Evolutionary conservation across 148 eudicot species (phyloP), one percentile per base, ranked within the genome.

Genomic region (Rhododendron simsii): DNA sequence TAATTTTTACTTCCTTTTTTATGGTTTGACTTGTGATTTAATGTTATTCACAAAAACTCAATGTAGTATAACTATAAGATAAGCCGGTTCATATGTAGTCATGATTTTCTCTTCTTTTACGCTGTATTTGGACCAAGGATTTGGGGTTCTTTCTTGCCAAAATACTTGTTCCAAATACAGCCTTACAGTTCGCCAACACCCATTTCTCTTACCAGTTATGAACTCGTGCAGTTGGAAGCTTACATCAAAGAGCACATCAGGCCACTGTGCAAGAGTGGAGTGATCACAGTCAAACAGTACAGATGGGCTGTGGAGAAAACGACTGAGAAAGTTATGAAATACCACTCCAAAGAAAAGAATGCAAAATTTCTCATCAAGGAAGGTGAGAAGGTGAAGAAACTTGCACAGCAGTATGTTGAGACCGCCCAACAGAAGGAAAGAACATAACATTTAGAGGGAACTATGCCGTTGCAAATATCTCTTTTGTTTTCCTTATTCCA

Each of bases 221-320:
- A 33, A 53, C 61, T 41, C 37, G 16, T 78, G 84, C 89, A 97
- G 99, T 98, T 96, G 37, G 94, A 95, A 93, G 93, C 96, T 59
- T 97, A 95, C 83, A 92, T 97, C 76, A 97, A 97, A 90, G 99
- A 97, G 94, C 99, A 97, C 91, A 90, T 97, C 88, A 90, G 98
- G 86, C 98, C 99, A 76, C 87, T 97, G 18, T 95, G 98, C 95
- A 97, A 95, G 92, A 96, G 99, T 63, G 93, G 95, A 41, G 94
- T 96, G 86, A 94, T 95, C 82, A 92, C 96, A 20, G 98, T 91
- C 11, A 95, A 95, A 30, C 98, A 97, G 45, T 95, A 95, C 87
- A 85, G 96, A 86, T 94, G 95, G 95, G 94, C 98, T 4, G 98
- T 94, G 33, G 92, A 90, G 37, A 94, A 92, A 87, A 93, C 98